A percentile compares a stretch with the other conserved stretches of the same genome.
phyloP scores from a whole-genome alignment of 2,329 filamentous ascomycete genomes.

The Coniochaeta ligniaria region DNA sequence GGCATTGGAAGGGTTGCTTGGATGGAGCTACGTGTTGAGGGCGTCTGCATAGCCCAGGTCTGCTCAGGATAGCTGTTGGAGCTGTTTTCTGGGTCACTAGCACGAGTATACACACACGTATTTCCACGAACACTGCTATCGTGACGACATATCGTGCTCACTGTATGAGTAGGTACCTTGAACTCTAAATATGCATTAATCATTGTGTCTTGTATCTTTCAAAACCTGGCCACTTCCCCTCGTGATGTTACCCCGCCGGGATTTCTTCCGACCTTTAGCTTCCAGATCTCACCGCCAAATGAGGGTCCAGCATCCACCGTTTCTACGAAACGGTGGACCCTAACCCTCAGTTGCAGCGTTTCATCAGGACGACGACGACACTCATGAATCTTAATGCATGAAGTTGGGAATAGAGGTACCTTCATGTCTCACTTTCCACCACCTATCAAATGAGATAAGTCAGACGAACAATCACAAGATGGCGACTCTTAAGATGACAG shows the following conservation, averaged over 20 bases:
- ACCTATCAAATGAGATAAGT: background rate
- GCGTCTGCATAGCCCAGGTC: background rate
- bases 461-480: constrained; percentile 22
- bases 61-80: background rate
- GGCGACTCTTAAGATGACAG: constrained; percentile 34
- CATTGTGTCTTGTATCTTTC: too few relatives aligned
- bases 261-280: background rate
- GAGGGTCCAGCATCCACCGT: background rate
- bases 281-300: background rate
- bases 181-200: too few relatives aligned
- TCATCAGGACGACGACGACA: background rate
- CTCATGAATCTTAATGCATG: background rate
- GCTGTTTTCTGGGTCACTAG: background rate
- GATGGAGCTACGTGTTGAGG: background rate
- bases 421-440: constrained; percentile 3
- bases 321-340: background rate
- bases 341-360: background rate
- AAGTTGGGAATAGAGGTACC: background rate
- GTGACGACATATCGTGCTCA: too few relatives aligned
- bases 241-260: background rate
- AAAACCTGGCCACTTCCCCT: too few relatives aligned
- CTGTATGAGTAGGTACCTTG: too few relatives aligned
- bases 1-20: background rate
- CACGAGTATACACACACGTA: background rate
- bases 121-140: background rate